Base-by-base conservation (phyloP, 1,139 yeast species). In the Debaryomyces sp. region DNA sequence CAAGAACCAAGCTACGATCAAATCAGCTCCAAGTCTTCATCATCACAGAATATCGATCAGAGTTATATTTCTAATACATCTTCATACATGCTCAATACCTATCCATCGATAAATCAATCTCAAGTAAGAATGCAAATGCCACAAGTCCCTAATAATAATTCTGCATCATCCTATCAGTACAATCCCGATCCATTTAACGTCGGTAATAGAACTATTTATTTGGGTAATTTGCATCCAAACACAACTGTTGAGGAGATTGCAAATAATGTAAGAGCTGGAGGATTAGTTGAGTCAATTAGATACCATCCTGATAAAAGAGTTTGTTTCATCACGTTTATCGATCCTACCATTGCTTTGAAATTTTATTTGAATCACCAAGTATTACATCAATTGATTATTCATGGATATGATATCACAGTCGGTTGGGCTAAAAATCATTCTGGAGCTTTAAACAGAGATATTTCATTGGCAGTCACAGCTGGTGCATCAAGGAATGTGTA, bases 401-500 rank as follows among this genome's bases (percentile, higher is more conserved):
- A 77, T 54, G 80, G 80, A 5, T 67, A 70, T 50, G 78, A 74
- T 51, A 61, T 77, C 13, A 67, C 65, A 29, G 81, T 77, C 34
- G 75, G 77, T 5, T 77, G 81, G 81, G 80, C 80, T 24, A 75
- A 70, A 38, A 68, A 70, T 47, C 77, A 72, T 53, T 67, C 73
- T 42, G 79, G 79, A 2, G 78, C 78, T 2, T 56, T 73, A 41
- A 60, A 54, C 46, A 57, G 77, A 46, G 77, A 71, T 23, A 63
- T 74, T 41, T 67, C 75, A 3, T 64, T 71, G 47, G 80, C 81
- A 0, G 81, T 76, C 1, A 68, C 78, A 6, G 78, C 78, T 1
- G 81, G 81, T 13, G 81, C 81, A 2, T 73, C 79, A 17, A 67
- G 81, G 58, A 77, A 77, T 54, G 78, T 77, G 8, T 77, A 76